Conservation (phyloP, 495 filamentous ascomycete species). For the Rhizodiscina lignyota region DNA sequence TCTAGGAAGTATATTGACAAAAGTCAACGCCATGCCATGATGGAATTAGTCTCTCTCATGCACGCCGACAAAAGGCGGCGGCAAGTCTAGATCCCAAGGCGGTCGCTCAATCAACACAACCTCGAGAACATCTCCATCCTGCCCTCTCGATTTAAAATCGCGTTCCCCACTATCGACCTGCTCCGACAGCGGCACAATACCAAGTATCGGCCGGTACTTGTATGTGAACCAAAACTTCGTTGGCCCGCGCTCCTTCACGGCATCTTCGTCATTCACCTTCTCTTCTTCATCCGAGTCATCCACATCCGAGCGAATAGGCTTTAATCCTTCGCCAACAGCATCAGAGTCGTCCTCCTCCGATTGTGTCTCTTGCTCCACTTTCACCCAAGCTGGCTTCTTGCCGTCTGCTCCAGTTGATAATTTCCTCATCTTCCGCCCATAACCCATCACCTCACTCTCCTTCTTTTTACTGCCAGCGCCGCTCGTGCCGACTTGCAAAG, state of each 20-base stretch:
- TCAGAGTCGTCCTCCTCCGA: conserved; percentile 2
- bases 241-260: conserved; percentile 6
- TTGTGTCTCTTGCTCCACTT: too few species aligned
- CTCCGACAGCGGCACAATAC: conserved; percentile 53
- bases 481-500: background rate
- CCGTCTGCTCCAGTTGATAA: conserved; percentile 8
- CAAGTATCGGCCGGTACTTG: conserved; percentile 83
- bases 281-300: conserved; percentile 18
- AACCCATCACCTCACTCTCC: too few species aligned
- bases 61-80: too few species aligned
- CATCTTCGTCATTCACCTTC: conserved; percentile 11
- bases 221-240: conserved; percentile 59
- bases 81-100: conserved; percentile 65
- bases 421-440: conserved; percentile 20
- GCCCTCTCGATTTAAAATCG: conserved; percentile 3
- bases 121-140: conserved; percentile 34
- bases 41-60: too few species aligned
- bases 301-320: conserved; percentile 5
- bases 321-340: background rate
- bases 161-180: conserved; percentile 12
- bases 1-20: too few species aligned
- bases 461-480: conserved; percentile 1
- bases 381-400: too few species aligned
- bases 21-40: too few species aligned
- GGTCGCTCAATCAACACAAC: conserved; percentile 81